phyloP scores from a whole-genome alignment of 192 early-diverging fungal species.

The Backusella psychrophila region DNA sequence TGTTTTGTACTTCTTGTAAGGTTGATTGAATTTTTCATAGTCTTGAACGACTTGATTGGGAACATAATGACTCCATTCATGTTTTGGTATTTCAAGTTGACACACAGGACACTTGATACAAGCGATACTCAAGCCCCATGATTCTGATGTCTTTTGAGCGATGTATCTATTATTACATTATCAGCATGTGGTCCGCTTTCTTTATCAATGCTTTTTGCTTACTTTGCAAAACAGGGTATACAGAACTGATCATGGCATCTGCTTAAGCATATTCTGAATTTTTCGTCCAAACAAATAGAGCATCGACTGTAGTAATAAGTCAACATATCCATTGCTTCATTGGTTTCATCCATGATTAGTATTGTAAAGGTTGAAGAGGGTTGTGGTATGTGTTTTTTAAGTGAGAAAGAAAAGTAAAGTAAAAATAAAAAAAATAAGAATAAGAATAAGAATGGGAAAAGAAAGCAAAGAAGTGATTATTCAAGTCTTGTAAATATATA shows the following conservation, averaged over 20 bases:
- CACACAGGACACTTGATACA: slow-evolving; percentile 59
- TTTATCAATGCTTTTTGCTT: background rate
- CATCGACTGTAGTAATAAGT: slow-evolving; percentile 51
- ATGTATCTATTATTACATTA: slow-evolving; percentile 38
- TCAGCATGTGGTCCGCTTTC: background rate
- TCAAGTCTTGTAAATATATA: background rate
- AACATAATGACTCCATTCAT: slow-evolving; percentile 57
- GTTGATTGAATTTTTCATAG: slow-evolving; percentile 54
- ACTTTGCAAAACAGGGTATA: slow-evolving; percentile 33
- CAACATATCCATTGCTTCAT: slow-evolving; percentile 1
- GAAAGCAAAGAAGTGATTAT: background rate
- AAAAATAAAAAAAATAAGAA: background rate
- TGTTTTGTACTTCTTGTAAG: slow-evolving; percentile 47
- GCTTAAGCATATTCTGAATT: slow-evolving; percentile 51
- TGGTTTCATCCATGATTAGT: background rate
- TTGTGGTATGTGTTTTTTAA: background rate
- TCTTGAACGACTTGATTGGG: slow-evolving; percentile 35
- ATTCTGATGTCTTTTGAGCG: slow-evolving; percentile 48
- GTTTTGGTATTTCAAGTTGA: slow-evolving; percentile 40
- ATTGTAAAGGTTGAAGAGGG: no score
- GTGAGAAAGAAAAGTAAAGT: background rate
- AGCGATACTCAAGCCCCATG: slow-evolving; percentile 54
- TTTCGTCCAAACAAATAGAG: slow-evolving; percentile 58
- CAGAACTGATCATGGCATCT: slow-evolving; percentile 56
- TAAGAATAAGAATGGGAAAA: background rate